Conservation (phyloP, 768 basidiomycete species). For the Leucocoprinus sp. region DNA sequence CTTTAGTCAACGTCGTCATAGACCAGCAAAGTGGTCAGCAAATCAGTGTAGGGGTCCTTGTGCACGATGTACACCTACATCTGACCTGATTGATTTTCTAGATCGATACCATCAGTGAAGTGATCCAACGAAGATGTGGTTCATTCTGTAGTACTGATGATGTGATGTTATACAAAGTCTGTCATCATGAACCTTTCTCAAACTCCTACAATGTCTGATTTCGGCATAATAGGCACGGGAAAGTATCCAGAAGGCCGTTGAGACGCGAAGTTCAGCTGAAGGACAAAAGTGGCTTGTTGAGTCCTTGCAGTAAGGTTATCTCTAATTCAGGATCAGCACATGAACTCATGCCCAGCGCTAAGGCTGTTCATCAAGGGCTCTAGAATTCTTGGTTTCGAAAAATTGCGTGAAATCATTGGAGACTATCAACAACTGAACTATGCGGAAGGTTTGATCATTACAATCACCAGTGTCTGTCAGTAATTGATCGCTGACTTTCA, state of each 20-base stretch:
- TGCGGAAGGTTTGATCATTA: constrained; percentile 52
- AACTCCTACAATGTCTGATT: background rate
- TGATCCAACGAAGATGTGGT: constrained; percentile 89
- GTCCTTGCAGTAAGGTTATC: constrained; percentile 63
- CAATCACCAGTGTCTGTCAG: background rate
- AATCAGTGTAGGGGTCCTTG: constrained; percentile 60
- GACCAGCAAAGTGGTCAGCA: constrained; percentile 98
- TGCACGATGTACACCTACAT: background rate
- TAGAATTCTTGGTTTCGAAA: constrained; percentile 73
- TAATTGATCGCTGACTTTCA: constrained; percentile 21
- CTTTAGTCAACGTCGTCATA: constrained; percentile 90
- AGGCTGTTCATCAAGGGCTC: constrained; percentile 89
- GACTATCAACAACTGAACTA: constrained; percentile 84
- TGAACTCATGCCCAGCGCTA: constrained; percentile 8
- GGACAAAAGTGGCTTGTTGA: constrained; percentile 76
- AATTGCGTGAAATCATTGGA: constrained; percentile 78
- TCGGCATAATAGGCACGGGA: constrained; percentile 70
- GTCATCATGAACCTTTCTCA: constrained; percentile 12
- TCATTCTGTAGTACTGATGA: constrained; percentile 98
- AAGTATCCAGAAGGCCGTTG: constrained; percentile 83
- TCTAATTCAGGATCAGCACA: constrained; percentile 3
- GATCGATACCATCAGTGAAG: constrained; percentile 96
- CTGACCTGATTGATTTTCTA: constrained; percentile 23
- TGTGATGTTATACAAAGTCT: constrained; percentile 92
- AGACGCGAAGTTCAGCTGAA: constrained; percentile 66